Percentiles rank a stretch among this genome's conserved stretches.
phyloP scores from a whole-genome alignment of 257 asterid genomes.

The Handroanthus guayacan region DNA sequence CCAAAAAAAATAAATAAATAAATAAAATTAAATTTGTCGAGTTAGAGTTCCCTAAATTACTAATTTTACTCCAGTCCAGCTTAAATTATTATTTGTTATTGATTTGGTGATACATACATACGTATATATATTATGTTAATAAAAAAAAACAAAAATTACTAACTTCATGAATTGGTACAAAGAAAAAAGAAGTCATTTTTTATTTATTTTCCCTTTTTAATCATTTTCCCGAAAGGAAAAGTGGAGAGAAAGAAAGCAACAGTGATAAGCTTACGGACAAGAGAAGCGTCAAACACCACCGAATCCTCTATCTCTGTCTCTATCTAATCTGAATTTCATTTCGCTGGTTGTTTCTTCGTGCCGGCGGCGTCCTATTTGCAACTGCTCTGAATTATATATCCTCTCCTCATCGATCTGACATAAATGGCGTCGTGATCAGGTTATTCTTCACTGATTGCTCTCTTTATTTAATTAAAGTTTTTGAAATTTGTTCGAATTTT shows the following conservation, averaged over 20 bases:
- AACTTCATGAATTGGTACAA: background rate
- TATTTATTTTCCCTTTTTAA: background rate
- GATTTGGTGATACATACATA: too few species aligned
- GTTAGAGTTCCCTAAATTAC: too few species aligned
- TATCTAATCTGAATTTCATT: slow-evolving; percentile 35
- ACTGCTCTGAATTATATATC: slow-evolving; percentile 29
- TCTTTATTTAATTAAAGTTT: background rate
- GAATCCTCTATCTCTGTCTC: slow-evolving; percentile 23
- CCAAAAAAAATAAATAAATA: too few species aligned
- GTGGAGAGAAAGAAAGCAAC: slow-evolving; percentile 28
- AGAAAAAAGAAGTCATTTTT: slow-evolving; percentile 8
- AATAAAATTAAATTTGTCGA: too few species aligned
- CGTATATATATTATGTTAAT: background rate
- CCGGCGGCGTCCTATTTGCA: slow-evolving; percentile 37
- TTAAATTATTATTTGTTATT: too few species aligned
- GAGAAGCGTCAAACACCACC: slow-evolving; percentile 45
- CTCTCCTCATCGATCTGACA: slow-evolving; percentile 25
- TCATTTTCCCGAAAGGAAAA: slow-evolving; percentile 26
- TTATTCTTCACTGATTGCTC: slow-evolving; percentile 3
- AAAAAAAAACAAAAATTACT: background rate
- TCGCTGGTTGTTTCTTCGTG: slow-evolving; percentile 30
- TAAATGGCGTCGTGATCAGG: slow-evolving; percentile 51
- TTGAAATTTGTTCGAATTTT: background rate
- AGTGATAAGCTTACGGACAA: slow-evolving; percentile 48
- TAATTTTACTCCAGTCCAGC: too few species aligned